phyloP scores from a whole-genome alignment of 2,329 filamentous ascomycete species.

The Nemania diffusa region DNA sequence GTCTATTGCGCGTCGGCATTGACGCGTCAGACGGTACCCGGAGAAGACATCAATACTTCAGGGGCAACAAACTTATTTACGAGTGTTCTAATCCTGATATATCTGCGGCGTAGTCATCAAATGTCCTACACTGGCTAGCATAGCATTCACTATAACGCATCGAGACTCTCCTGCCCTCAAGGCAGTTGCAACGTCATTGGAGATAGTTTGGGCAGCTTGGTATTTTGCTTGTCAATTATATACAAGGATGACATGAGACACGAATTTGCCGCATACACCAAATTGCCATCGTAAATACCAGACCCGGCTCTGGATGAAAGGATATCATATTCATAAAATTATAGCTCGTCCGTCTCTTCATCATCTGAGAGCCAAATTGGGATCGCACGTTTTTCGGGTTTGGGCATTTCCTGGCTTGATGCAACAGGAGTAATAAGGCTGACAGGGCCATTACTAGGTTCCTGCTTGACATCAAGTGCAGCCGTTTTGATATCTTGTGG shows the following conservation, averaged over 20 bases:
- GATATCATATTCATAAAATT: conserved; percentile 32
- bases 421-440: not conserved
- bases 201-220: not conserved
- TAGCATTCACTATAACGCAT: not conserved
- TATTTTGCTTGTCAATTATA: not conserved
- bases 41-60: too few species aligned
- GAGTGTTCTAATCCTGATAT: not conserved
- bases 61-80: too few species aligned
- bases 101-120: not conserved
- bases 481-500: conserved; percentile 20
- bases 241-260: not conserved
- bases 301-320: not conserved
- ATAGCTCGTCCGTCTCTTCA: conserved; percentile 47
- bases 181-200: not conserved
- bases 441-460: conserved; percentile 7
- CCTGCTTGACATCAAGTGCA: conserved; percentile 30
- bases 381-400: conserved; percentile 31
- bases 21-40: too few species aligned
- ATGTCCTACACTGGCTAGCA: not conserved
- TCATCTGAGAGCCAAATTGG: conserved; percentile 46
- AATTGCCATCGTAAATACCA: not conserved
- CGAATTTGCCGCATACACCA: conserved; percentile 2
- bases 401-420: conserved; percentile 29
- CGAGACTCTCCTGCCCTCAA: not conserved
- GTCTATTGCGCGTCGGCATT: too few species aligned